These are phyloP conservation scores for Calophaca sinica DNA, from an alignment of 306 rosid species.

Conservation along the genomic window DNA sequence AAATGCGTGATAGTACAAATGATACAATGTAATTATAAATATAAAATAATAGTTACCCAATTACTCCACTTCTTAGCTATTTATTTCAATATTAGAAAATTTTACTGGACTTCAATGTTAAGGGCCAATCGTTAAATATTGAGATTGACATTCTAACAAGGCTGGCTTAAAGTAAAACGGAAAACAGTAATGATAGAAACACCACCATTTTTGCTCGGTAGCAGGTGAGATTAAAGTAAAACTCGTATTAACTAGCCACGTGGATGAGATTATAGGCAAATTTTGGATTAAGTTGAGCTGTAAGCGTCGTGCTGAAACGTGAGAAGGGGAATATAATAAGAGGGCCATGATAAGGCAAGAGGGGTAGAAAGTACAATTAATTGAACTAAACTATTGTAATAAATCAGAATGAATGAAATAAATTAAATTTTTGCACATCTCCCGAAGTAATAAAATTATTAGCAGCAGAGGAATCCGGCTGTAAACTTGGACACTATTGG, in stretches of 20 bases:
- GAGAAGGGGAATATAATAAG: constrained; percentile 68
- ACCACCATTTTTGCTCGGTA: constrained; percentile 31
- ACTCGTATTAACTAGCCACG: constrained; percentile 51
- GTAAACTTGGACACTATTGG: constrained; percentile 70
- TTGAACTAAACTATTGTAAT: constrained; percentile 47
- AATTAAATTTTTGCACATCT: constrained; percentile 53
- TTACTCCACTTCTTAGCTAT: neutral
- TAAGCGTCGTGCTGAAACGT: constrained; percentile 92
- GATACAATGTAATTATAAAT: neutral
- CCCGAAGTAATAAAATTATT: constrained; percentile 61
- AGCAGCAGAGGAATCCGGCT: constrained; percentile 80
- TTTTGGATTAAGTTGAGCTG: constrained; percentile 71
- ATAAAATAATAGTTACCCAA: neutral
- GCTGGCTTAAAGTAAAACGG: neutral
- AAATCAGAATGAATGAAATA: constrained; percentile 42
- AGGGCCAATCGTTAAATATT: no score
- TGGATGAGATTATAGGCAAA: constrained; percentile 59
- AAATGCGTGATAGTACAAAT: neutral
- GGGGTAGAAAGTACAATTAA: constrained; percentile 62
- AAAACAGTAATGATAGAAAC: constrained; percentile 5
- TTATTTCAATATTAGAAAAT: no score
- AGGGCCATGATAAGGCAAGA: constrained; percentile 54
- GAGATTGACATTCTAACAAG: neutral
- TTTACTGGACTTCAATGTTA: no score
- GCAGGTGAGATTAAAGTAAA: constrained; percentile 62